Evolutionary conservation across 2,329 filamentous ascomycete species (phyloP), one percentile per base, ranked within the genome.

Genomic region (Monilinia fructigena): DNA sequence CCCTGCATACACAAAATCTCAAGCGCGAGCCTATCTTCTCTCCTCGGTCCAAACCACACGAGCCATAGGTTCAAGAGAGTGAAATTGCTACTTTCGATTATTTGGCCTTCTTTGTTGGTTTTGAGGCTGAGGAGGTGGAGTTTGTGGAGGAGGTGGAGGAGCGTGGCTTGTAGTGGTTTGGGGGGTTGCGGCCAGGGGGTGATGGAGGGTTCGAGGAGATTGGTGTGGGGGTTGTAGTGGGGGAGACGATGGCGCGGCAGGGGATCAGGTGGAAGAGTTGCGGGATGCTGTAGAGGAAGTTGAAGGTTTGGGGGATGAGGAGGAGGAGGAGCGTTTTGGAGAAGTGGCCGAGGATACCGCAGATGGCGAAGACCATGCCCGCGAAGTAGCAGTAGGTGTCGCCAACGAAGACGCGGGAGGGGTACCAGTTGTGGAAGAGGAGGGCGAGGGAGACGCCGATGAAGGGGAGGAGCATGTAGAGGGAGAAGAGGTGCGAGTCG

Each of bases 351-450:
- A 97, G 84, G 75, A 99, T 98, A 70, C 92, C 93, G 71, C 98
- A 95, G 55, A 97, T 93, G 64, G 94, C 95, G 77, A 99, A 99
- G 50, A 98, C 91, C 93, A 99, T 99, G 72, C 95, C 95, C 0
- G 95, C 95, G 78, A 99, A 97, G 80, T 99, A 99, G 84, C 95
- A 99, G 83, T 98, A 99, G 4, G 95, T 99, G 79, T 99, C 95
- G 66, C 95, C 95, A 12, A 98, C 94, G 75, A 99, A 99, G 12
- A 98, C 95, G 74, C 88, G 89, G 31, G 94, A 92, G 0, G 95
- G 95, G 76, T 93, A 99, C 91, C 93, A 96, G 79, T 99, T 99
- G 81, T 99, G 93, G 76, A 80, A 86, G 75, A 95, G 85, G 20
- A 99, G 84, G 11, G 95, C 95, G 61, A 90, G 79, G 10, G 93